These are phyloP conservation scores for Arachnomyces sp. DNA, from an alignment of 2,329 filamentous ascomycete species.

Conservation along the genomic window DNA sequence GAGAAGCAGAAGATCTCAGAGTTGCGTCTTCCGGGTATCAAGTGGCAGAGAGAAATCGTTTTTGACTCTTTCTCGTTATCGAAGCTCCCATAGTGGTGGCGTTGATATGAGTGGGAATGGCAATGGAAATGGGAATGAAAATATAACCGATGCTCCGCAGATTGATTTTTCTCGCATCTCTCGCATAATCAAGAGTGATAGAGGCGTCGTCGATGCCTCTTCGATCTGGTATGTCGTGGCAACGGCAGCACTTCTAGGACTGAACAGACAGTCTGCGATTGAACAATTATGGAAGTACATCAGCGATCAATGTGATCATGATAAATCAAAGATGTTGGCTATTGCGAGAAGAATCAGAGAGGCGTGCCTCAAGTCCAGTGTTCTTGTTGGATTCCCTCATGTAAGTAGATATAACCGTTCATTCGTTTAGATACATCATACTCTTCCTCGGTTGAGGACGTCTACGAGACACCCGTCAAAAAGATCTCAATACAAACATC, in stretches of 20 bases:
- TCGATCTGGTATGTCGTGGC: slow-evolving; percentile 21
- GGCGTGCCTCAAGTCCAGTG: slow-evolving; percentile 21
- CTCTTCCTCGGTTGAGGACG: too few species aligned
- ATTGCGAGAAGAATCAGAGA: slow-evolving; percentile 19
- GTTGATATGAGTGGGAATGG: too few species aligned
- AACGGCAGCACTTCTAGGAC: slow-evolving; percentile 18
- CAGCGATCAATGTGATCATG: slow-evolving; percentile 1
- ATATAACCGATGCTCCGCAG: not conserved
- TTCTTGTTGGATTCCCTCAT: slow-evolving; percentile 22
- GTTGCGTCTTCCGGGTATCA: too few species aligned
- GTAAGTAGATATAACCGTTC: slow-evolving; percentile 10
- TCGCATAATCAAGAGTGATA: slow-evolving; percentile 4
- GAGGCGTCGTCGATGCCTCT: slow-evolving; percentile 1
- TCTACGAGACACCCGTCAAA: too few species aligned
- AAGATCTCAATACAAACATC: too few species aligned
- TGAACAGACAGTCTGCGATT: slow-evolving; percentile 20
- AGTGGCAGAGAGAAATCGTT: too few species aligned
- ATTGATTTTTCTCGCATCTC: slow-evolving; percentile 9
- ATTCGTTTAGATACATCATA: not conserved
- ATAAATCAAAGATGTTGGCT: slow-evolving; percentile 5
- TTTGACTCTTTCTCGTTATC: too few species aligned
- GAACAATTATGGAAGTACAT: slow-evolving; percentile 20
- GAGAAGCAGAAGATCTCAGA: too few species aligned
- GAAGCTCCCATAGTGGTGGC: too few species aligned
- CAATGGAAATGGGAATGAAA: slow-evolving; percentile 24